phyloP scores from a whole-genome alignment of 2,329 filamentous ascomycete genomes.

The Didymellaceae sp. region DNA sequence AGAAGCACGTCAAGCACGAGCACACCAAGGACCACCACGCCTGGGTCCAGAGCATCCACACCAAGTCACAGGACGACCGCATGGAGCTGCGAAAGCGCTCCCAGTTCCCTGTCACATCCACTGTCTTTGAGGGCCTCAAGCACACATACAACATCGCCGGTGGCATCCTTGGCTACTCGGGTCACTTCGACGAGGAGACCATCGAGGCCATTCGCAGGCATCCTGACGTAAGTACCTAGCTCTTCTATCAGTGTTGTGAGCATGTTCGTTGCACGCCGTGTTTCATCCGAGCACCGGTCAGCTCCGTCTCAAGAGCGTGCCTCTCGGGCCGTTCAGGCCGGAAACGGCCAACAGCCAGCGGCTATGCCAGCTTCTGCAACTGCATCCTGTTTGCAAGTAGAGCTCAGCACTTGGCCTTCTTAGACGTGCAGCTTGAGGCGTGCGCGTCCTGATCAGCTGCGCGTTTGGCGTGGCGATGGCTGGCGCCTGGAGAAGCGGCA shows the following conservation, averaged over 20 bases:
- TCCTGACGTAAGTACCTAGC: constrained; percentile 81
- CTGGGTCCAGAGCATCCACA: constrained; percentile 90
- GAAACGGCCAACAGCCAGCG: neutral
- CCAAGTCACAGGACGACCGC: constrained; percentile 70
- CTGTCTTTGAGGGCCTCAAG: constrained; percentile 84
- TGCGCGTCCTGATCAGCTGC: constrained; percentile 7
- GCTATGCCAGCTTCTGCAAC: neutral
- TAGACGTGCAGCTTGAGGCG: neutral
- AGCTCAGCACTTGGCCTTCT: neutral
- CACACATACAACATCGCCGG: constrained; percentile 94
- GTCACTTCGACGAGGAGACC: constrained; percentile 91
- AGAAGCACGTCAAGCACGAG: constrained; percentile 84
- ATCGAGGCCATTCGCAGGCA: constrained; percentile 94
- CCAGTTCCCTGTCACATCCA: constrained; percentile 70
- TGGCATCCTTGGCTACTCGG: constrained; percentile 86
- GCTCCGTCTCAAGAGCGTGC: neutral
- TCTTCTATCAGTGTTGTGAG: constrained; percentile 2
- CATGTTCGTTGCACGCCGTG: constrained; percentile 11
- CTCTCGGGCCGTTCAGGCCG: constrained; percentile 2
- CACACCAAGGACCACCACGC: constrained; percentile 79
- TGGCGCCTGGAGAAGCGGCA: constrained; percentile 25
- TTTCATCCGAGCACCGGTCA: constrained; percentile 15
- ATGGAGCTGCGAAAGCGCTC: constrained; percentile 91
- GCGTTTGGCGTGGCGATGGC: constrained; percentile 18
- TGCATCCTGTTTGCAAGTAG: neutral